A percentile compares a stretch with the other conserved stretches of the same genome.
These are phyloP conservation scores for Penicillium pancosmium DNA, from an alignment of 495 filamentous ascomycete species.

Conservation along the genomic window DNA sequence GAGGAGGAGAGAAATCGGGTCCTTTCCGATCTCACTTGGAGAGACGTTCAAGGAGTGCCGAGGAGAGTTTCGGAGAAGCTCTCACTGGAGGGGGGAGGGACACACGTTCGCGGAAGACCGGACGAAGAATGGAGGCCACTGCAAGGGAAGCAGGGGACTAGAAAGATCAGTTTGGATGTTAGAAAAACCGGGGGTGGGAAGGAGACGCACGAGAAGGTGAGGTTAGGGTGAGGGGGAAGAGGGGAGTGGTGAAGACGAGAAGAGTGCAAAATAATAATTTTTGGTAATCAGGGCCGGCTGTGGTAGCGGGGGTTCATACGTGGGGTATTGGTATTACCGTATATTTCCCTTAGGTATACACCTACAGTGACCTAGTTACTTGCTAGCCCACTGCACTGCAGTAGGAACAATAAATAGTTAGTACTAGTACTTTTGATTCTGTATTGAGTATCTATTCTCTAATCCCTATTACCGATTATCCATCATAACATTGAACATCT, in stretches of 20 bases:
- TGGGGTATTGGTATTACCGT: neutral
- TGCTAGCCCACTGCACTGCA: too few species aligned
- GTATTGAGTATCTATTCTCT: too few species aligned
- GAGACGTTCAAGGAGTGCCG: constrained; percentile 12
- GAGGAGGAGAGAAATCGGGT: constrained; percentile 10
- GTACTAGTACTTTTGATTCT: neutral
- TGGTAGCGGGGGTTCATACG: constrained; percentile 26
- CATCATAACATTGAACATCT: neutral
- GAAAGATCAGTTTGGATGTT: neutral
- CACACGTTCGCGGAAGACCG: constrained; percentile 8
- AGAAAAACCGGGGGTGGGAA: constrained; percentile 13
- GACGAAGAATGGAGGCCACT: neutral
- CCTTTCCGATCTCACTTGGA: constrained; percentile 9
- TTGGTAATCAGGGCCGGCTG: constrained; percentile 24
- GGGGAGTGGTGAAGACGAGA: constrained; percentile 24
- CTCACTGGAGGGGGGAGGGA: constrained; percentile 15
- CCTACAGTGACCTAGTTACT: too few species aligned
- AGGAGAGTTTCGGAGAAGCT: constrained; percentile 12
- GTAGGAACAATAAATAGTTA: neutral
- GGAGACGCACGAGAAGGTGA: constrained; percentile 16
- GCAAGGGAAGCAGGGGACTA: constrained; percentile 5
- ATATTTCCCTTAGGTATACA: neutral
- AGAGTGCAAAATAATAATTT: constrained; percentile 30
- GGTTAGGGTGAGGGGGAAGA: constrained; percentile 25
- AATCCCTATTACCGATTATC: too few species aligned